Conservation (phyloP, 2,329 filamentous ascomycete species). For the Hypoxylon sp. region DNA sequence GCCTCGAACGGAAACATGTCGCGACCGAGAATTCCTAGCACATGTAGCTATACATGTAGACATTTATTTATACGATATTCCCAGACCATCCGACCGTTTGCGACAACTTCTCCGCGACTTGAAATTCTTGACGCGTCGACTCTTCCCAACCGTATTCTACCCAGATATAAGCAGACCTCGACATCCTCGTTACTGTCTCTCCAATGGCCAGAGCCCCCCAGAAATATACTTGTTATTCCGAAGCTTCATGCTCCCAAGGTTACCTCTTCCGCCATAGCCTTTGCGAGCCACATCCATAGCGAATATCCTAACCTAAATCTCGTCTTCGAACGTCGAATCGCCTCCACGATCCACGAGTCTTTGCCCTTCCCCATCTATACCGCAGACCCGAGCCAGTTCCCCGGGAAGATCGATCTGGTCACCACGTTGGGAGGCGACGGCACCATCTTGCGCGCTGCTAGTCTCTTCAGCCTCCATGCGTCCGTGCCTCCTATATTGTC, state of each 20-base stretch:
- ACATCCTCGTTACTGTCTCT: constrained; percentile 64
- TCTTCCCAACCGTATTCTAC: constrained; percentile 65
- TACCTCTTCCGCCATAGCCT: constrained; percentile 60
- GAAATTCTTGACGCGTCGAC: constrained; percentile 60
- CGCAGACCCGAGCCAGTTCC: constrained; percentile 62
- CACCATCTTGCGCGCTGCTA: constrained; percentile 85
- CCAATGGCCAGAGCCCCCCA: constrained; percentile 62
- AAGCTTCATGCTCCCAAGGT: constrained; percentile 66
- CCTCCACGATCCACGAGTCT: constrained; percentile 72
- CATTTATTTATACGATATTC: not conserved
- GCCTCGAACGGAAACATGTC: constrained; percentile 14
- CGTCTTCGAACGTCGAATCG: constrained; percentile 81
- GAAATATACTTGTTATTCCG: constrained; percentile 66
- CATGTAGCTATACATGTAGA: no score
- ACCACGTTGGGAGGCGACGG: constrained; percentile 93
- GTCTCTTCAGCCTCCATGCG: constrained; percentile 81
- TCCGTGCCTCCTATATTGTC: constrained; percentile 90
- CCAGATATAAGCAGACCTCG: constrained; percentile 68
- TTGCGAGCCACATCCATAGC: constrained; percentile 75
- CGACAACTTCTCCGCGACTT: constrained; percentile 53
- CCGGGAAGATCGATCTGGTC: constrained; percentile 85
- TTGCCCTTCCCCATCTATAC: constrained; percentile 80
- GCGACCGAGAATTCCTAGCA: constrained; percentile 3
- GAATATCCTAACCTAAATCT: constrained; percentile 85
- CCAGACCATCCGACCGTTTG: constrained; percentile 54